Evolutionary conservation across 148 eudicot species (phyloP).

Genomic region (Rhododendron henanense): DNA sequence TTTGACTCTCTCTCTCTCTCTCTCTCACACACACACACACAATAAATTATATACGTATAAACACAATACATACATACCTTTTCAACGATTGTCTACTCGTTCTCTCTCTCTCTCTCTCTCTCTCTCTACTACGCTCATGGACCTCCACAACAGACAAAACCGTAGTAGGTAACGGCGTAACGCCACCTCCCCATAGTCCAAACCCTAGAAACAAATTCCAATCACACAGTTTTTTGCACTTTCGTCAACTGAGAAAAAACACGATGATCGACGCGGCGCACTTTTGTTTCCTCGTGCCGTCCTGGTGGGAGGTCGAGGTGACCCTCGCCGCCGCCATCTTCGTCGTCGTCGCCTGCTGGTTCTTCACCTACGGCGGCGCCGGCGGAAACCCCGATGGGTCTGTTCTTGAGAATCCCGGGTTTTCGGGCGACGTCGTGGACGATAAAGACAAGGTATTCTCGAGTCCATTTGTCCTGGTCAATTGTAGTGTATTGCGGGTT

Average conservation of each 20-base stretch:
- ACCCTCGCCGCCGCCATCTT: slow-evolving; percentile 39
- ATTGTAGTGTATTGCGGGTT: not conserved
- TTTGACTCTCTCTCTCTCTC: not conserved
- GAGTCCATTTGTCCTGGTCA: not conserved
- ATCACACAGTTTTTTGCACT: not conserved
- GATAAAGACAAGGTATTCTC: slow-evolving; percentile 42
- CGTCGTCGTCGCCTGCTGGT: slow-evolving; percentile 47
- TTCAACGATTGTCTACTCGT: not conserved
- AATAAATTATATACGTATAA: not conserved
- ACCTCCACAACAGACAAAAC: not conserved
- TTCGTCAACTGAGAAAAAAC: not conserved
- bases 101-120: not conserved
- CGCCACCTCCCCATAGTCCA: not conserved
- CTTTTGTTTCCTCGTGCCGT: slow-evolving; percentile 34
- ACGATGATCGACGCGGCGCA: slow-evolving; percentile 32
- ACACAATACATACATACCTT: not conserved
- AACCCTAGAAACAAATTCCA: not conserved
- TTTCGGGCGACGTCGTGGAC: slow-evolving; percentile 15
- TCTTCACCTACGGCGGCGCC: slow-evolving; percentile 18
- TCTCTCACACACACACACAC: not conserved
- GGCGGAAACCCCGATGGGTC: not conserved
- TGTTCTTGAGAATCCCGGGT: not conserved
- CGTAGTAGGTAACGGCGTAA: not conserved
- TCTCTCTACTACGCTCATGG: not conserved
- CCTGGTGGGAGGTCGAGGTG: slow-evolving; percentile 59